These are phyloP conservation scores for Candida sp. DNA, from an alignment of 1,139 yeast genomes.

Conservation along the genomic window DNA sequence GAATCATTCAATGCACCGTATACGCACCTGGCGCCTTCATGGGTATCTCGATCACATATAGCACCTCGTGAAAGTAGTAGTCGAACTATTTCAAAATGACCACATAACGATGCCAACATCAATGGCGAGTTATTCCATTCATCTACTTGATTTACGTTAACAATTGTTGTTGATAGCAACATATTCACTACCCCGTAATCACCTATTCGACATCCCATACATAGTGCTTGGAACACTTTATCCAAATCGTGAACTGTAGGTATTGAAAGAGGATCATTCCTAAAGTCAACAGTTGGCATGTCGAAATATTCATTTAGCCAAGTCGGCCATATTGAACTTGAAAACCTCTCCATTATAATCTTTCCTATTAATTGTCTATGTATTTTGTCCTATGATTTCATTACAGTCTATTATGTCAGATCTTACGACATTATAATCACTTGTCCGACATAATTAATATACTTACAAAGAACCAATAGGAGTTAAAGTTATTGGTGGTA, in stretches of 20 bases:
- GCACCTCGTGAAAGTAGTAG: slow-evolving; percentile 64
- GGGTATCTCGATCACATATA: slow-evolving; percentile 72
- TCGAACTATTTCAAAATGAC: slow-evolving; percentile 62
- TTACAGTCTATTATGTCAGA: background rate
- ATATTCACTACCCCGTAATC: slow-evolving; percentile 63
- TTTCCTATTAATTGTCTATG: background rate
- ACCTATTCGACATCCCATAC: slow-evolving; percentile 67
- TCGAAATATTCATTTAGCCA: background rate
- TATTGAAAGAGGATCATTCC: background rate
- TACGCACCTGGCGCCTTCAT: slow-evolving; percentile 76
- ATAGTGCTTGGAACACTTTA: slow-evolving; percentile 40
- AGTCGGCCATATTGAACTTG: background rate
- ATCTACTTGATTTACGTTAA: slow-evolving; percentile 62
- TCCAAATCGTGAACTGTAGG: background rate
- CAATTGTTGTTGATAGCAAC: slow-evolving; percentile 48
- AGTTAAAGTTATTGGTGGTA: too few species aligned
- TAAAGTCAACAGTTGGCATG: background rate
- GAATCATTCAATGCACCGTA: slow-evolving; percentile 74
- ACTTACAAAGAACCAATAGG: too few species aligned
- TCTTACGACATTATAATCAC: background rate
- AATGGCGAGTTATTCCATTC: slow-evolving; percentile 75
- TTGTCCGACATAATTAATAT: background rate
- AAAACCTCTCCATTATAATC: background rate
- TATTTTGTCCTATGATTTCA: background rate
- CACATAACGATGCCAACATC: slow-evolving; percentile 71